phyloP scores from a whole-genome alignment of 768 basidiomycete species.

The Trametes elegans region DNA sequence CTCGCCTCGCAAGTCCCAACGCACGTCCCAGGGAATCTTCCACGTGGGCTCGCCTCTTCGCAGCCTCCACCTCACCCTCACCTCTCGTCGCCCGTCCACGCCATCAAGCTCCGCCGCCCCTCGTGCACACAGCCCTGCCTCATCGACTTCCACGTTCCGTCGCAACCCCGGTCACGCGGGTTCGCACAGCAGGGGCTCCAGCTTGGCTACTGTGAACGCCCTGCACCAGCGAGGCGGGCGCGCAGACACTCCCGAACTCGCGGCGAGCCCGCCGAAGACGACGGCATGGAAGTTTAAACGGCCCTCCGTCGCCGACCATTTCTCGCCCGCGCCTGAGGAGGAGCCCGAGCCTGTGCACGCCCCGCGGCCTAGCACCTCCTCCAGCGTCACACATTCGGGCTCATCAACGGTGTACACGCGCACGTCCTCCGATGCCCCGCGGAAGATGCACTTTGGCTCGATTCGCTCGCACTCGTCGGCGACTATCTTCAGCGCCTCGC shows the following conservation, averaged over 20 bases:
- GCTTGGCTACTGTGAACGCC: constrained; percentile 43
- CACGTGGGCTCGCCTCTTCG: constrained; percentile 40
- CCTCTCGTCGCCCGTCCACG: constrained; percentile 40
- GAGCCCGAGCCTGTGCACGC: constrained; percentile 16
- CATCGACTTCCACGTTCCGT: constrained; percentile 19
- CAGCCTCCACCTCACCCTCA: constrained; percentile 43
- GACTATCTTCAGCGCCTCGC: constrained; percentile 34
- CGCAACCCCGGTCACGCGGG: background rate
- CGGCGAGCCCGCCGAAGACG: constrained; percentile 20
- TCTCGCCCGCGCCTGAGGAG: constrained; percentile 26
- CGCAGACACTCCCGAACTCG: constrained; percentile 11
- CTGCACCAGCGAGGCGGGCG: constrained; percentile 7
- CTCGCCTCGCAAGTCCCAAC: constrained; percentile 29
- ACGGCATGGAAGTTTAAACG: constrained; percentile 32
- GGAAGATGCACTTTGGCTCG: constrained; percentile 35
- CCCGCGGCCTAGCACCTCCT: constrained; percentile 61
- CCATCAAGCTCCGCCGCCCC: constrained; percentile 30
- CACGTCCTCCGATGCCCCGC: constrained; percentile 40
- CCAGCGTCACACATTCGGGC: constrained; percentile 49
- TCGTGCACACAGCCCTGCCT: constrained; percentile 33
- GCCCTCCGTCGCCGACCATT: constrained; percentile 64
- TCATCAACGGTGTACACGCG: constrained; percentile 39
- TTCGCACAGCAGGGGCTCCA: constrained; percentile 44
- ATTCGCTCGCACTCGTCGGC: constrained; percentile 36
- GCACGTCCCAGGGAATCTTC: constrained; percentile 36